phyloP scores from a whole-genome alignment of 2,329 filamentous ascomycete genomes.

The Sclerotiophoma versabilis region DNA sequence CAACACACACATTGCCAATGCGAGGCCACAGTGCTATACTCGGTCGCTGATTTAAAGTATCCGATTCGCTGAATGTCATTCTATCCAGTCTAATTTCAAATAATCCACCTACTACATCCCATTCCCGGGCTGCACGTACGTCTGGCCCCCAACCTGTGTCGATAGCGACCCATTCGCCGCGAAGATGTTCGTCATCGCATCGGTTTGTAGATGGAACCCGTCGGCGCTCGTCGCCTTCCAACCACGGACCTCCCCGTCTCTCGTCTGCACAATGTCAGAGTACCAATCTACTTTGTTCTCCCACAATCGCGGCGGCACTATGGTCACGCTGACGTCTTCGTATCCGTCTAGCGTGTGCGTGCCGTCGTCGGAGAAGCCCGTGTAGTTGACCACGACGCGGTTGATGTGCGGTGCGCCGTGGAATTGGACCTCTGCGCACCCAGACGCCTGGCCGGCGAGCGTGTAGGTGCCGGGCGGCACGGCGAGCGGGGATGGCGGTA shows the following conservation, averaged over 20 bases:
- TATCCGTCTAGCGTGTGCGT: conserved; percentile 42
- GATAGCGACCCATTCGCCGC: conserved; percentile 52
- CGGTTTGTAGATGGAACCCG: conserved; percentile 52
- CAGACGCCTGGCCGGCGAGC: conserved; percentile 19
- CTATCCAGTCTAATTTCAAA: no score
- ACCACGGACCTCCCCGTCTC: conserved; percentile 36
- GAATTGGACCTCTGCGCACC: conserved; percentile 24
- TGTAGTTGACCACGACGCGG: conserved; percentile 47
- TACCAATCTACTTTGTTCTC: conserved; percentile 48
- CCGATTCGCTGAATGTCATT: no score
- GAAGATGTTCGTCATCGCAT: conserved; percentile 52
- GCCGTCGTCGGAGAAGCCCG: conserved; percentile 50
- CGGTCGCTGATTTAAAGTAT: no score
- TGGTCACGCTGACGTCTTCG: conserved; percentile 44
- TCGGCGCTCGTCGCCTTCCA: conserved; percentile 51
- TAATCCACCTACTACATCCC: no score
- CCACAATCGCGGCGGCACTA: conserved; percentile 16
- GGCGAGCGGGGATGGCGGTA: neutral
- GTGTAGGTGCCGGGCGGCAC: conserved; percentile 16
- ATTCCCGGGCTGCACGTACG: conserved; percentile 51
- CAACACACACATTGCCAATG: no score
- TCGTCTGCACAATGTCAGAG: conserved; percentile 46
- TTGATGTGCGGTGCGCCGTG: conserved; percentile 19
- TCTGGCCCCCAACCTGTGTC: conserved; percentile 48
- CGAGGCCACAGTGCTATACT: no score